Percentiles rank a stretch among this genome's conserved stretches.
Conservation (phyloP, 495 filamentous ascomycete species). For the Chaetomium fimeti region DNA sequence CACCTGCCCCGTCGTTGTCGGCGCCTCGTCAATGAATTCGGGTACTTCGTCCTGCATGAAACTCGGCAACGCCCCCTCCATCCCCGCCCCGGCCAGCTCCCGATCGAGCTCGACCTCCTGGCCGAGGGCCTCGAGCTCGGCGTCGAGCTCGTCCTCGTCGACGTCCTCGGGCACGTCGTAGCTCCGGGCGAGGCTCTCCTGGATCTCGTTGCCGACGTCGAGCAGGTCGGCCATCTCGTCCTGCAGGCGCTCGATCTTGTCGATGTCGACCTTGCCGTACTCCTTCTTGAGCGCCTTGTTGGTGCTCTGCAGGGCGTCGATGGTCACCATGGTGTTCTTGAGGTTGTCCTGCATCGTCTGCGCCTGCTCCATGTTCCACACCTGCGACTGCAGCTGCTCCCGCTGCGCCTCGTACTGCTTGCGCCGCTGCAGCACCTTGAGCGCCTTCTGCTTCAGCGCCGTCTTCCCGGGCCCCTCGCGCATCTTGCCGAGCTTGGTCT, state of each 20-base stretch:
- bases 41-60: conserved; percentile 84
- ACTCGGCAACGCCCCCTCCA: conserved; percentile 59
- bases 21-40: conserved; percentile 83
- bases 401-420: conserved; percentile 94
- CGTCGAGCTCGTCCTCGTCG: conserved; percentile 95
- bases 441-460: conserved; percentile 88
- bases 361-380: conserved; percentile 99
- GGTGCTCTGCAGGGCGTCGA: conserved; percentile 94
- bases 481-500: conserved; percentile 86
- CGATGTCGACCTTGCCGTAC: conserved; percentile 95
- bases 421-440: conserved; percentile 93
- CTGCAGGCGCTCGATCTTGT: conserved; percentile 96
- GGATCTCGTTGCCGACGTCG: conserved; percentile 97
- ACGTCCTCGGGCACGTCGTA: conserved; percentile 98
- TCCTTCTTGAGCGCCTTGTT: conserved; percentile 92
- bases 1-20: conserved; percentile 63
- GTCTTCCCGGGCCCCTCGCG: conserved; percentile 93
- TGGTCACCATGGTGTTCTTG: conserved; percentile 97
- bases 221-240: conserved; percentile 99
- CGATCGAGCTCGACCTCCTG: conserved; percentile 79
- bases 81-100: conserved; percentile 54
- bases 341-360: conserved; percentile 99
- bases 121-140: conserved; percentile 90
- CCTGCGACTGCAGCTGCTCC: conserved; percentile 90
- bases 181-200: conserved; percentile 88